phyloP scores from a whole-genome alignment of 768 basidiomycete genomes.

The Epithele typhae region DNA sequence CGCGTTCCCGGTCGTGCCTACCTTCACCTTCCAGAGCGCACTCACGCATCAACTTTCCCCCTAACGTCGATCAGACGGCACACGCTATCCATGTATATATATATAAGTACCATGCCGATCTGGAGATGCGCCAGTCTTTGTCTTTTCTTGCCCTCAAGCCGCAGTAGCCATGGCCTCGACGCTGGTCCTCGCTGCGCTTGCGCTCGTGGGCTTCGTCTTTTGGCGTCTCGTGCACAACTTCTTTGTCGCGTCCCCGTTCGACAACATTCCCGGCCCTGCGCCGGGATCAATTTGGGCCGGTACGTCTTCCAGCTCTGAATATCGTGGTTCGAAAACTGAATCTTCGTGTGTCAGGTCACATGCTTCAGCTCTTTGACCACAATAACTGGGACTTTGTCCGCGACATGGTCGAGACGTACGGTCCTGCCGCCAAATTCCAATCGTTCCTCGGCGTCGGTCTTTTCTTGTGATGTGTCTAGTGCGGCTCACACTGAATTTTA shows the following conservation, averaged over 20 bases:
- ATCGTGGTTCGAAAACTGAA: neutral
- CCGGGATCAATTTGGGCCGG: conserved; percentile 3
- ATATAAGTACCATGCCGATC: no score
- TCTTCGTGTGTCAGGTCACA: conserved; percentile 3
- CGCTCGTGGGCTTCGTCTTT: neutral
- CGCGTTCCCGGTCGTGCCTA: no score
- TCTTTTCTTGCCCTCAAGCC: no score
- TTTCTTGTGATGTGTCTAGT: neutral
- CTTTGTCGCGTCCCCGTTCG: conserved; percentile 4
- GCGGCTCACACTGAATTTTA: neutral
- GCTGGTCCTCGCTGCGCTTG: neutral
- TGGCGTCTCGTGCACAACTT: conserved; percentile 1
- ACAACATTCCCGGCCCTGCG: conserved; percentile 14
- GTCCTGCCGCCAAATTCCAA: conserved; percentile 8
- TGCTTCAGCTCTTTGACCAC: conserved; percentile 1
- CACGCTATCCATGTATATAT: no score
- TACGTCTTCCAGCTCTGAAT: neutral
- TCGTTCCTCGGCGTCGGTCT: conserved; percentile 7
- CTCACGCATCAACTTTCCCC: no score
- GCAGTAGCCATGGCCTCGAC: neutral
- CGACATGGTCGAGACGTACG: conserved; percentile 3
- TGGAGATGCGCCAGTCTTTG: no score
- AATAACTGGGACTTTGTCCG: conserved; percentile 7
- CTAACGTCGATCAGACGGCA: no score
- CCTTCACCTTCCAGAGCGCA: no score